phyloP scores from a whole-genome alignment of 2,329 filamentous ascomycete genomes.

The Aspergillus neotritici region DNA sequence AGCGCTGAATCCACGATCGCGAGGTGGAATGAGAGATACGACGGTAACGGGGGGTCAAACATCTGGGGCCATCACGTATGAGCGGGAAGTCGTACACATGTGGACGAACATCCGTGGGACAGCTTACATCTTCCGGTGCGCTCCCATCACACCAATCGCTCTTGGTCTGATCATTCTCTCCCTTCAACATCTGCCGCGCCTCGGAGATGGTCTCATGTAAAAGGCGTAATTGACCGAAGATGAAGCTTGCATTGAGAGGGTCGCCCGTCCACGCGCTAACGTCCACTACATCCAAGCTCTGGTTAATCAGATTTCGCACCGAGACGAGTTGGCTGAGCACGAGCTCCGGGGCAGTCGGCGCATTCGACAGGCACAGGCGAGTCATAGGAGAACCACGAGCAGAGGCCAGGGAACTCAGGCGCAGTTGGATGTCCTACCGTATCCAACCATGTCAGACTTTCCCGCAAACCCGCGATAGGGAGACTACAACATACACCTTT shows the following conservation, averaged over 20 bases:
- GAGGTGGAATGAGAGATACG: conserved; percentile 67
- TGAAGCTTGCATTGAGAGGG: conserved; percentile 52
- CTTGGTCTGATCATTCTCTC: conserved; percentile 45
- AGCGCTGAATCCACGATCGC: conserved; percentile 64
- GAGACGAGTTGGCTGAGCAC: conserved; percentile 64
- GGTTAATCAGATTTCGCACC: conserved; percentile 71
- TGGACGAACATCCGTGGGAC: neutral
- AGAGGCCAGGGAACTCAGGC: conserved; percentile 52
- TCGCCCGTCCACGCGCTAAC: conserved; percentile 69
- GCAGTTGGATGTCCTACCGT: conserved; percentile 65
- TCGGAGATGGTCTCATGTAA: conserved; percentile 57
- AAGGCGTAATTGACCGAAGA: conserved; percentile 54
- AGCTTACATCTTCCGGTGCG: conserved; percentile 52
- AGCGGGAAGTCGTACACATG: no score
- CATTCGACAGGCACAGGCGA: conserved; percentile 48
- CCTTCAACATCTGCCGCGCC: conserved; percentile 55
- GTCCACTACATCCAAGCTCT: conserved; percentile 75
- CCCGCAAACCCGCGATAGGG: neutral
- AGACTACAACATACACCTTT: conserved; percentile 63
- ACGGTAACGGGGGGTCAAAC: conserved; percentile 59
- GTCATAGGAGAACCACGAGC: conserved; percentile 48
- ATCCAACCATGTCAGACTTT: neutral
- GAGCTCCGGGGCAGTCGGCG: conserved; percentile 52
- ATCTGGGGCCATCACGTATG: conserved; percentile 25
- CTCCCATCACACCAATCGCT: conserved; percentile 53